Conservation (phyloP, 768 basidiomycete genomes). For the Hemileccinum rubropunctum region DNA sequence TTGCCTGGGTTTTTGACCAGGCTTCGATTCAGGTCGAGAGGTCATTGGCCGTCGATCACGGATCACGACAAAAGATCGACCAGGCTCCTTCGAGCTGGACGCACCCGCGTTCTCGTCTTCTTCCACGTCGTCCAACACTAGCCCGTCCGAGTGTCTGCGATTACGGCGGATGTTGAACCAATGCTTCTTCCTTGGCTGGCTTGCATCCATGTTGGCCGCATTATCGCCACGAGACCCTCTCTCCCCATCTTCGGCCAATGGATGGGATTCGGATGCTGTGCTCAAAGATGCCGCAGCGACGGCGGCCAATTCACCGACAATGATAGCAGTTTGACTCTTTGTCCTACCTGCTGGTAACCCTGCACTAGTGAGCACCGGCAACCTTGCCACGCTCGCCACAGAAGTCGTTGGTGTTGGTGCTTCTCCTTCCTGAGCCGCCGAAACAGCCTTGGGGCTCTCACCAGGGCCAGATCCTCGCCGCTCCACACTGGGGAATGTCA, state of each 20-base stretch:
- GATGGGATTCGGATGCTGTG: conserved; percentile 18
- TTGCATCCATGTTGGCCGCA: conserved; percentile 37
- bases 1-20: conserved; percentile 23
- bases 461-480: conserved; percentile 32
- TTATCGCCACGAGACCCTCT: conserved; percentile 18
- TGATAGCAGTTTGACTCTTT: conserved; percentile 80
- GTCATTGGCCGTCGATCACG: conserved; percentile 50
- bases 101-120: conserved; percentile 24
- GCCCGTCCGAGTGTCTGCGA: conserved; percentile 60
- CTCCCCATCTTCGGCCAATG: conserved; percentile 18
- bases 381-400: conserved; percentile 43
- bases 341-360: conserved; percentile 63
- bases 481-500: conserved; percentile 66
- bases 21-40: conserved; percentile 21
- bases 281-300: conserved; percentile 17
- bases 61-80: conserved; percentile 68
- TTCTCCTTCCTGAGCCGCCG: conserved; percentile 35
- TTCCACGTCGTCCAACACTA: conserved; percentile 29
- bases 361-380: conserved; percentile 32
- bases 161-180: conserved; percentile 66
- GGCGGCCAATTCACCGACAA: conserved; percentile 55
- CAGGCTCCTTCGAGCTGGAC: conserved; percentile 34
- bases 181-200: conserved; percentile 58
- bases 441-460: conserved; percentile 21
- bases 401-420: conserved; percentile 52